Conservation (phyloP, 2,329 filamentous ascomycete genomes). For the Gaeumannomyces tritici region DNA sequence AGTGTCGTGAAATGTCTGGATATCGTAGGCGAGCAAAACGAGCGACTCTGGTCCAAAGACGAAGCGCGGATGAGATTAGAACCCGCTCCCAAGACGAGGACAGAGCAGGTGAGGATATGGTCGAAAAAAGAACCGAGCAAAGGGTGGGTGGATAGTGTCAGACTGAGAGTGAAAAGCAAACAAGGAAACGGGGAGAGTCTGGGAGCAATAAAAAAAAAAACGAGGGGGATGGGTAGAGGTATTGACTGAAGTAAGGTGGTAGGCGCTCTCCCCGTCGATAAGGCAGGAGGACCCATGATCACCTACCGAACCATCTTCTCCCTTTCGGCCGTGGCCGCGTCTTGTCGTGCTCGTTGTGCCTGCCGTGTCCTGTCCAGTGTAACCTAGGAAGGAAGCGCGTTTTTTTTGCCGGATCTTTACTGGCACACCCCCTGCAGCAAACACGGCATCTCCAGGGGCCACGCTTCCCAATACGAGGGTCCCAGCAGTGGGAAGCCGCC, state of each 20-base stretch:
- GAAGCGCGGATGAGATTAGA: background rate
- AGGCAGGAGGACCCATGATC: background rate
- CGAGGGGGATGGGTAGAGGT: background rate
- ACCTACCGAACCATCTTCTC: too few relatives aligned
- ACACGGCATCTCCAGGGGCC: background rate
- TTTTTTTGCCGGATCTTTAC: background rate
- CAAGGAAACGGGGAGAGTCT: background rate
- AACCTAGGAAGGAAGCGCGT: background rate
- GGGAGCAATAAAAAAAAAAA: background rate
- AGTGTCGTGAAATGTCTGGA: background rate
- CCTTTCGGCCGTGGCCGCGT: too few relatives aligned
- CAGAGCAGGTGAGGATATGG: too few relatives aligned
- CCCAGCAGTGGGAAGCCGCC: background rate
- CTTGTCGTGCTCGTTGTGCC: background rate
- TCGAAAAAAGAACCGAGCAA: too few relatives aligned
- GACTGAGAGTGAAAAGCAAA: too few relatives aligned
- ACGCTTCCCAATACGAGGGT: background rate
- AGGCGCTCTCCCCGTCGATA: too few relatives aligned
- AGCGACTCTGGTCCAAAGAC: background rate
- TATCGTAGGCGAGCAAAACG: background rate
- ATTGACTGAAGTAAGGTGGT: too few relatives aligned
- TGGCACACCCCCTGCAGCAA: background rate
- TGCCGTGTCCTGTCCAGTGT: background rate
- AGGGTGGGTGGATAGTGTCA: too few relatives aligned
- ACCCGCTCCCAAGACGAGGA: too few relatives aligned